phyloP scores from a whole-genome alignment of 306 rosid species.

The Acmispon strigosus region DNA sequence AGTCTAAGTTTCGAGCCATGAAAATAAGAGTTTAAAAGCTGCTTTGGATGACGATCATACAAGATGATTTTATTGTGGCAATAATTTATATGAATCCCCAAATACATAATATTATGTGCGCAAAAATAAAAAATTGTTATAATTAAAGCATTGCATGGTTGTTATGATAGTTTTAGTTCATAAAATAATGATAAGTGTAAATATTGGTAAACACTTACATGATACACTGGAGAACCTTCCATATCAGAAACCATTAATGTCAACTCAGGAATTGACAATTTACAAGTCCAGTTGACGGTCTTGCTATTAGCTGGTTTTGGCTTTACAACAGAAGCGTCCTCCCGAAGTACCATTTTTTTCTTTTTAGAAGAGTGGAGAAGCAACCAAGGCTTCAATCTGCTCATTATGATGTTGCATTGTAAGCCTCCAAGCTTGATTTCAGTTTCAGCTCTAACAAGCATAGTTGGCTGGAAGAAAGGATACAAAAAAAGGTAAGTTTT shows the following conservation, averaged over 20 bases:
- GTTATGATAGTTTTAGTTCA: constrained; percentile 3
- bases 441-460: constrained; percentile 67
- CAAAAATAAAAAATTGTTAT: not conserved
- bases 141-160: not conserved
- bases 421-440: constrained; percentile 76
- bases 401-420: constrained; percentile 63
- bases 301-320: constrained; percentile 48
- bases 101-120: not conserved
- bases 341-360: constrained; percentile 69
- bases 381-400: constrained; percentile 76
- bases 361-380: constrained; percentile 51
- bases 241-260: constrained; percentile 52
- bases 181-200: not conserved
- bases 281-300: constrained; percentile 68
- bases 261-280: constrained; percentile 70
- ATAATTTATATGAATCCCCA: not conserved
- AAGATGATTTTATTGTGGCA: too few relatives aligned
- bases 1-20: too few relatives aligned
- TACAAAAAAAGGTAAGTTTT: constrained; percentile 9
- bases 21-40: too few relatives aligned
- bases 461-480: constrained; percentile 42
- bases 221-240: constrained; percentile 59
- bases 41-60: too few relatives aligned
- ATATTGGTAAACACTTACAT: constrained; percentile 46
- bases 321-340: constrained; percentile 52